phyloP scores from a whole-genome alignment of 495 filamentous ascomycete genomes.

The Penicillium alfredii region DNA sequence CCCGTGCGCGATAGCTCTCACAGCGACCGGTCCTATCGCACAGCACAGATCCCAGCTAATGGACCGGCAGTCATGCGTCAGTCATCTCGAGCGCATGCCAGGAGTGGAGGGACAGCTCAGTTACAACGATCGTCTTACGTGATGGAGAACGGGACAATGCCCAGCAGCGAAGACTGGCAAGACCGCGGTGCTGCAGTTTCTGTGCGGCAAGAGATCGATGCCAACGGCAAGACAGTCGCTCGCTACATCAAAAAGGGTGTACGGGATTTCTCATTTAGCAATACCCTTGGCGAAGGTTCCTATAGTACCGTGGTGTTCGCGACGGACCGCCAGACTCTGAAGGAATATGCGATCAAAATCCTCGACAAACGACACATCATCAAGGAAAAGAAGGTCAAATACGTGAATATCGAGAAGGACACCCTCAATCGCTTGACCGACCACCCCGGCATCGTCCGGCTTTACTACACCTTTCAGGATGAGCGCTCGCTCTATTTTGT shows the following conservation, averaged over 20 bases:
- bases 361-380: constrained; percentile 99
- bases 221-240: constrained; percentile 73
- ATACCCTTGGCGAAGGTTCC: constrained; percentile 89
- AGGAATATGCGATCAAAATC: constrained; percentile 98
- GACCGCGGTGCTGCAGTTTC: constrained; percentile 83
- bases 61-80: constrained; percentile 48
- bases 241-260: constrained; percentile 93
- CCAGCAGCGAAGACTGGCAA: constrained; percentile 90
- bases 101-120: constrained; percentile 47
- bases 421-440: constrained; percentile 93
- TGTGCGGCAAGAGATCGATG: constrained; percentile 71
- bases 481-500: constrained; percentile 95
- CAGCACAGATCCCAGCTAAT: constrained; percentile 51
- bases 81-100: constrained; percentile 38
- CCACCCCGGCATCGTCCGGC: constrained; percentile 91
- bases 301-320: constrained; percentile 96
- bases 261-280: constrained; percentile 91
- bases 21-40: constrained; percentile 60
- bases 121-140: constrained; percentile 51
- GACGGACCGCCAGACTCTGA: constrained; percentile 89
- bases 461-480: constrained; percentile 99
- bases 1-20: constrained; percentile 66
- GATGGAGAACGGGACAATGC: constrained; percentile 56
- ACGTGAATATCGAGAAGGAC: constrained; percentile 99
- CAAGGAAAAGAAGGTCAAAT: constrained; percentile 99